phyloP scores from a whole-genome alignment of 2,329 filamentous ascomycete species.

The Aspergillaceae sp. region DNA sequence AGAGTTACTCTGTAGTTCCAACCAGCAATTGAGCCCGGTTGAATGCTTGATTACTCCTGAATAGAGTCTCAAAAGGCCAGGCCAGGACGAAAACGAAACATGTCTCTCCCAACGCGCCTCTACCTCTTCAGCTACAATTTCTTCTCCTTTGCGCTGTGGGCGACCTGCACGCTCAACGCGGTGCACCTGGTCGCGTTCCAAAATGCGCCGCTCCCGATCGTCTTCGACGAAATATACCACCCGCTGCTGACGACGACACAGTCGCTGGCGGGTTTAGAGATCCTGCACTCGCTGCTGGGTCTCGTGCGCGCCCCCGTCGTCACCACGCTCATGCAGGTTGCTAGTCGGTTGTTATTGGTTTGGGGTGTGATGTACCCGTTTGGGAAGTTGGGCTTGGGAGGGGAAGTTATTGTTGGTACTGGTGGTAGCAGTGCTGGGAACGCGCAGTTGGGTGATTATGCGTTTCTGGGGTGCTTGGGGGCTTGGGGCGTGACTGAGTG shows the following conservation, averaged over 20 bases:
- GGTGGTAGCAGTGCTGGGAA: constrained; percentile 1
- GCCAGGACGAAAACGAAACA: background rate
- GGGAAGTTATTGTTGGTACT: constrained; percentile 19
- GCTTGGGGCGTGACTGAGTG: constrained; percentile 91
- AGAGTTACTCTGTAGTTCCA: too few species aligned
- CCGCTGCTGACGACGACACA: constrained; percentile 56
- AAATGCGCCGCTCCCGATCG: constrained; percentile 29
- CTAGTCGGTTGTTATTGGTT: constrained; percentile 76
- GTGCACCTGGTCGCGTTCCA: constrained; percentile 43
- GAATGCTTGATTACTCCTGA: too few species aligned
- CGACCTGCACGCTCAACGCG: constrained; percentile 63
- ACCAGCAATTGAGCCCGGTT: too few species aligned
- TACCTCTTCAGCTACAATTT: constrained; percentile 86
- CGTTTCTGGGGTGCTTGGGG: constrained; percentile 48
- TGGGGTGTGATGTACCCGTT: constrained; percentile 75
- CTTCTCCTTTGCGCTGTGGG: constrained; percentile 68
- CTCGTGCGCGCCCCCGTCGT: constrained; percentile 75
- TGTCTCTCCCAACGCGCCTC: constrained; percentile 40
- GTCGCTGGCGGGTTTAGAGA: constrained; percentile 72
- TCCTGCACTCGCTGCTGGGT: constrained; percentile 69
- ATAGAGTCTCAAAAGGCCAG: too few species aligned
- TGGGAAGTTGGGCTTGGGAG: constrained; percentile 57
- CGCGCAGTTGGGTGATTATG: constrained; percentile 29
- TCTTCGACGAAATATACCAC: constrained; percentile 39
- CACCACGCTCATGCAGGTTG: constrained; percentile 86